Base-by-base conservation (phyloP, 768 basidiomycete genomes). In the Suillus clintonianus region DNA sequence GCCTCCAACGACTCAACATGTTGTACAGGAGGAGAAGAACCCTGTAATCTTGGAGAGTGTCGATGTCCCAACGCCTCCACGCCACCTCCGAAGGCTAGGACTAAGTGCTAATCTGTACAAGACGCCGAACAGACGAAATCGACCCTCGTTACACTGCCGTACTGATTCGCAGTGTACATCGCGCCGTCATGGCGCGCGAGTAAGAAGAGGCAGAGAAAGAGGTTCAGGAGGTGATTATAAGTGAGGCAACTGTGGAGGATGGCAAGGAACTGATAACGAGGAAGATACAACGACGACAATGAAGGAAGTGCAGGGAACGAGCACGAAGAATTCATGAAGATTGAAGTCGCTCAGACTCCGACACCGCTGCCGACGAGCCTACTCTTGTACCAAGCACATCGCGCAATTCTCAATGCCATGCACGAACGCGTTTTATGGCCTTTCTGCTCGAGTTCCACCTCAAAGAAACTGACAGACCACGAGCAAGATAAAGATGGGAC, bases 31-130 rank as follows among this genome's bases (percentile, higher is more conserved):
- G 62, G 90, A 86, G 37, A 81, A 79, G 59, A 90, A 90, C 63
- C 83, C 91, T 41, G 82, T 91, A 48, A 90, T 92, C 62, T 77
- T 91, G 19, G 90, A 92, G 70, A 85, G 88, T 60, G 83, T 90
- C n/a, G 82, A 84, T 72, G 71, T 71, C 0, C 67, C 63, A 11
- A 70, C 66, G 30, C 69, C 69, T 11, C 56, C 62, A 60, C 64
- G 34, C 61, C 48, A 56, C 47, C 63, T 37, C 67, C 69, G 42
- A 9, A 32, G 53, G 1, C 27, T 56, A n/a, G 13, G 43, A 2
- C 42, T 56, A 39, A 51, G 48, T 24, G 24, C 36, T 1, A 59
- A 54, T 27, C 34, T 50, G 17, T 65, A 65, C 50, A 65, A 65
- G 34, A 63, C 64, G 34, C 80, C 78, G 50, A 69, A 39, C 62